Evolutionary conservation across 2,329 filamentous ascomycete genomes (phyloP), one percentile per base, ranked within the genome.

Genomic region (Fusarium udum): DNA sequence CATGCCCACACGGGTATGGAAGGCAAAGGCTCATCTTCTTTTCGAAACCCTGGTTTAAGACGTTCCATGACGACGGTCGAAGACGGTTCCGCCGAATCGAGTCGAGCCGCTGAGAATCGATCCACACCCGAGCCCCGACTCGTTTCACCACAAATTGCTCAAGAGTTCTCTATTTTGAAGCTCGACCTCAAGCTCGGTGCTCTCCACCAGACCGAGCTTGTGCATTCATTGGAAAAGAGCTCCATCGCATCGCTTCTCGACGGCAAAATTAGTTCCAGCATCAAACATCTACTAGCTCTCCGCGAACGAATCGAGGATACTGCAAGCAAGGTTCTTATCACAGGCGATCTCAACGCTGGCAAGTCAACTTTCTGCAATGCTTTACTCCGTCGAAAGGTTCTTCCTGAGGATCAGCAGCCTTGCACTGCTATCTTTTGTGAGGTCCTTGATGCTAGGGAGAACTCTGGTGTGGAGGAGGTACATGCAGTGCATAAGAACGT

Each of bases 311-410:
- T 99, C 71, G 96, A 98, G 80, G 96, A 99, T 82, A 98, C 94
- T 0, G 94, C 95, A 9, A 98, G 95, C 83, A 99, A 99, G 82
- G 96, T 99, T 3, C 84, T 99, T 65, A 92, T 99, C 24, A 99
- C 96, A 1, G 96, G 96, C 78, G 96, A 99, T 80, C 84, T 99
- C 61, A 99, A 99, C 79, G 95, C 96, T 14, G 96, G 96, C 79
- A 99, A 99, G 81, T 99, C 96, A 8, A 99, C 96, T 2, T 99
- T 99, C 78, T 99, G 96, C 85, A 99, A 99, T 82, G 96, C 96
- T n/a, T 86, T 99, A 5, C 84, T 99, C 45, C 92, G 96, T 69
- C 91, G 95, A 71, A 98, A 98, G 83, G 90, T 99, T 34, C 84
- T 99, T 8, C 96, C 96, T 1, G 96, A 98, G 83, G 96, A 99